Evolutionary conservation across 257 asterid genomes (phyloP), one percentile per base, ranked within the genome.

Genomic region (Anisodus acutangulus): DNA sequence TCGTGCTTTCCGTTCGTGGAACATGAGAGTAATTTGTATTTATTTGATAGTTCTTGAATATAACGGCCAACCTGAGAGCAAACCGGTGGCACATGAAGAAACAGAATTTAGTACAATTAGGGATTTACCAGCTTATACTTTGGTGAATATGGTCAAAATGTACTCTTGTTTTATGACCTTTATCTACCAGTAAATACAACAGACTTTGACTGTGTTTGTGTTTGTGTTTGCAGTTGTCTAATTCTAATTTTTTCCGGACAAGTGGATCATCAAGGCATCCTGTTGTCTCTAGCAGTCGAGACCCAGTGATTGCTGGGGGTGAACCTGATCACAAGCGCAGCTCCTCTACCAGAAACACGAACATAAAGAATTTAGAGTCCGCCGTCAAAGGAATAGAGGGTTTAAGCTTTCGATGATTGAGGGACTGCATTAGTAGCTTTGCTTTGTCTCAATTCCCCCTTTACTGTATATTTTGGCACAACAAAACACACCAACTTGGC

Each of bases 321-420:
- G 92, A 90, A 86, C 98, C 66, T 31, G 35, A 86, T 93, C 86
- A 93, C 62, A 92, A 89, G 86, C 93, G 89, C 78, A 72, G 89
- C 43, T 84, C 94, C 78, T 93, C 90, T 59, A 79, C 87, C 17
- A 89, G 87, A 86, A 87, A 79, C 88, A 59, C 94, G 35, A 92
- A 86, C 86, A 62, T 84, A 17, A 90, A 88, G 89, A 91, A 85
- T 72, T 83, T 89, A 3, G 98, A 95, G 41, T 89, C 98, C 49
- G 86, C 98, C 66, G 86, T 93, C 86, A 93, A 89, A 88, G 94
- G 97, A 53, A 90, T 95, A 16, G 97, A 91, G 84, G 88, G 89
- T 86, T 90, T 95, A 72, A 92, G 90, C 87, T 87, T 95, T 66
- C 90, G 88, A 86, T 71, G 93, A 95, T 79, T 57, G 93, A 92